phyloP scores from a whole-genome alignment of 1,284 basidiomycete genomes.

The Phylloporus gajari region DNA sequence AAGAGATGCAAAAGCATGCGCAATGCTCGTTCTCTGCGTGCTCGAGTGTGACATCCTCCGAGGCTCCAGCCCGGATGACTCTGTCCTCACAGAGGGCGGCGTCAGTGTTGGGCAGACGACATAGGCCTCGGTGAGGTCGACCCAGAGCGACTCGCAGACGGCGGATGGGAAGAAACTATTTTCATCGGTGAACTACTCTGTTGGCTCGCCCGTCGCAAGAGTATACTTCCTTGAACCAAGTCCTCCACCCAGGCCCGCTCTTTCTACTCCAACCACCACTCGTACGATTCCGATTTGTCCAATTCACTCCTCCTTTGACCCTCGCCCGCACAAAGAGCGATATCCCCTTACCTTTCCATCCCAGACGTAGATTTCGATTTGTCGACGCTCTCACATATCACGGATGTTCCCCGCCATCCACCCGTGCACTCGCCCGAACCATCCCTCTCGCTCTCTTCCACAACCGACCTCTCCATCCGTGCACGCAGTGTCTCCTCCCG shows the following conservation, averaged over 20 bases:
- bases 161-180: slow-evolving; percentile 70
- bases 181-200: slow-evolving; percentile 72
- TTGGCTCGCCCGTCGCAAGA: slow-evolving; percentile 65
- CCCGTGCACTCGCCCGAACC: slow-evolving; percentile 47
- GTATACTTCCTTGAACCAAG: slow-evolving; percentile 45
- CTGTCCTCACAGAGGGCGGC: slow-evolving; percentile 21
- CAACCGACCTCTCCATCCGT: slow-evolving; percentile 49
- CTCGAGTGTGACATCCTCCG: slow-evolving; percentile 75
- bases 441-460: slow-evolving; percentile 50
- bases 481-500: slow-evolving; percentile 43
- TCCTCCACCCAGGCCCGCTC: slow-evolving; percentile 22
- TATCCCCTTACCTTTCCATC: slow-evolving; percentile 5
- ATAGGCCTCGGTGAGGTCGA: slow-evolving; percentile 72
- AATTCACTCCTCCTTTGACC: slow-evolving; percentile 38
- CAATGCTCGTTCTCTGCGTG: slow-evolving; percentile 81
- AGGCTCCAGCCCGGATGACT: slow-evolving; percentile 28
- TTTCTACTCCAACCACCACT: slow-evolving; percentile 34
- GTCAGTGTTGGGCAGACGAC: slow-evolving; percentile 52
- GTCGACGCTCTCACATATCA: slow-evolving; percentile 38
- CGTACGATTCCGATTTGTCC: slow-evolving; percentile 37
- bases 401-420: slow-evolving; percentile 46
- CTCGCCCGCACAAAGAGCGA: slow-evolving; percentile 12
- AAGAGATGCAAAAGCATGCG: slow-evolving; percentile 55
- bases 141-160: slow-evolving; percentile 67
- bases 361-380: slow-evolving; percentile 8